Percentiles rank a stretch among this genome's conserved stretches.
These are phyloP conservation scores for Fistulina hepatica DNA, from an alignment of 1,284 basidiomycete genomes.

Conservation along the genomic window DNA sequence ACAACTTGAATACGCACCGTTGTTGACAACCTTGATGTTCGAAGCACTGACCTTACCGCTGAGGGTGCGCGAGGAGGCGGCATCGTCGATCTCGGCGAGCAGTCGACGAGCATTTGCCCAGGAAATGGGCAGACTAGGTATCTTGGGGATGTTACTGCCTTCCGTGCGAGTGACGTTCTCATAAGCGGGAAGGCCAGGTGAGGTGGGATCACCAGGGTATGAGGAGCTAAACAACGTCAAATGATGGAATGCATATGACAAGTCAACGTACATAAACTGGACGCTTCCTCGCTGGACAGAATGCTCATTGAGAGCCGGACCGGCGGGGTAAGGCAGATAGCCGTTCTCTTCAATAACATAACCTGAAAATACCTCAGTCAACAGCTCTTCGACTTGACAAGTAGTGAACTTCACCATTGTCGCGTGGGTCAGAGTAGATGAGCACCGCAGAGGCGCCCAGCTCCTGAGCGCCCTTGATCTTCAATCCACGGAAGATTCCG, in stretches of 20 bases:
- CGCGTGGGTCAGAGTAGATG: constrained; percentile 84
- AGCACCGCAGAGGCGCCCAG: constrained; percentile 65
- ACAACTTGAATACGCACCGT: constrained; percentile 35
- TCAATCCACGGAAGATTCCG: constrained; percentile 71
- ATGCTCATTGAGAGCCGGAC: constrained; percentile 80
- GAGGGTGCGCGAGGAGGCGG: constrained; percentile 23
- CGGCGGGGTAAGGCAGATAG: constrained; percentile 69
- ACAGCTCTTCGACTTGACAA: background rate
- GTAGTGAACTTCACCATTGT: constrained; percentile 42
- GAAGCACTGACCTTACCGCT: constrained; percentile 38
- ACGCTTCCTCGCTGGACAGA: constrained; percentile 84
- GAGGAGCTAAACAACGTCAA: too few species aligned
- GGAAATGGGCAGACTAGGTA: constrained; percentile 73
- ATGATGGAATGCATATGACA: constrained; percentile 1
- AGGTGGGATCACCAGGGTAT: constrained; percentile 82
- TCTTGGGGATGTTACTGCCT: constrained; percentile 61
- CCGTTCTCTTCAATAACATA: constrained; percentile 72
- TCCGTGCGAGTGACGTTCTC: constrained; percentile 66
- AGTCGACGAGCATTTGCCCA: constrained; percentile 59
- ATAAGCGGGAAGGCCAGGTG: constrained; percentile 84
- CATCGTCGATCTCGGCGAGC: constrained; percentile 43
- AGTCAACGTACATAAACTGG: constrained; percentile 45
- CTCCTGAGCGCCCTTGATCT: constrained; percentile 76
- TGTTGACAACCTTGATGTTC: constrained; percentile 49
- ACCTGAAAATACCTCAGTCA: constrained; percentile 19